phyloP scores from a whole-genome alignment of 176 grass and related monocot species.

The Elaeis guineensis region DNA sequence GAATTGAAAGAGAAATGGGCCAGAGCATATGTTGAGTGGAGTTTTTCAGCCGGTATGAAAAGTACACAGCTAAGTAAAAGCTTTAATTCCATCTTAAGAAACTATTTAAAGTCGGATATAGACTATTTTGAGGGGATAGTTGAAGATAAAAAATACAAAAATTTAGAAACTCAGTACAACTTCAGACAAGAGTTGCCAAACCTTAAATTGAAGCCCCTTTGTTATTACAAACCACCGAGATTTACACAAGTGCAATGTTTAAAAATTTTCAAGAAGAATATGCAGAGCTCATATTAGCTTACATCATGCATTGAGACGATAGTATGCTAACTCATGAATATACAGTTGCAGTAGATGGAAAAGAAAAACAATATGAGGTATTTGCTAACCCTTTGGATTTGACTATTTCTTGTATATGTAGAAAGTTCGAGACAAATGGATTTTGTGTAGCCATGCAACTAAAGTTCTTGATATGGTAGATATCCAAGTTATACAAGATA shows the following conservation, averaged over 20 bases:
- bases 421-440: too few relatives aligned
- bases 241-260: constrained; percentile 56
- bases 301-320: constrained; percentile 40
- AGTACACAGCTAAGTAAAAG: constrained; percentile 35
- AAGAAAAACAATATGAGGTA: too few relatives aligned
- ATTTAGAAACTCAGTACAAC: constrained; percentile 40
- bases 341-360: constrained; percentile 40
- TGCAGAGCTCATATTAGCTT: constrained; percentile 63
- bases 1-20: constrained; percentile 63
- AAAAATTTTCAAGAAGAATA: constrained; percentile 59
- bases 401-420: too few relatives aligned
- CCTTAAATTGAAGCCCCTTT: constrained; percentile 59
- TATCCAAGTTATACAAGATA: too few relatives aligned
- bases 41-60: constrained; percentile 59
- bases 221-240: constrained; percentile 42
- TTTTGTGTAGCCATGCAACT: too few relatives aligned
- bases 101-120: constrained; percentile 39
- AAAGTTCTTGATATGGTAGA: too few relatives aligned
- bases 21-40: constrained; percentile 34
- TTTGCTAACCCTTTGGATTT: too few relatives aligned
- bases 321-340: constrained; percentile 30
- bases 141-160: constrained; percentile 33
- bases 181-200: constrained; percentile 37
- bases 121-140: not conserved
- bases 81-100: constrained; percentile 20